A percentile compares a stretch with the other conserved stretches of the same genome.
These are phyloP conservation scores for Monosporascus sp. DNA, from an alignment of 2,329 filamentous ascomycete species.

Conservation along the genomic window DNA sequence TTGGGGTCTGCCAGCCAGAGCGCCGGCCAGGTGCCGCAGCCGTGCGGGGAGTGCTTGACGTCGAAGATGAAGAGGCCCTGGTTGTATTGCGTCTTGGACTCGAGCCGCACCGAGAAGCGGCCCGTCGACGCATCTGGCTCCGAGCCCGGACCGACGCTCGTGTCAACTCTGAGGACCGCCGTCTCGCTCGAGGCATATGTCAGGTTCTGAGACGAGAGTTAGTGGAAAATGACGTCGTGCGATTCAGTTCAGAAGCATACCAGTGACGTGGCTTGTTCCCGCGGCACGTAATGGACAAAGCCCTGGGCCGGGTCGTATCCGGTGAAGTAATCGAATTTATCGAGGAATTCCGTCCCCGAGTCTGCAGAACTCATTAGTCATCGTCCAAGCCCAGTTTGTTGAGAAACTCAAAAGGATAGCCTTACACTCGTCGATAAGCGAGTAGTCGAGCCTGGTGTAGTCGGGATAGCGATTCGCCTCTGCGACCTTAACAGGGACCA, in stretches of 20 bases:
- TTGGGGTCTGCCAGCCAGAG: constrained; percentile 58
- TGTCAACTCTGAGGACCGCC: constrained; percentile 57
- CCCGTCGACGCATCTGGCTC: constrained; percentile 49
- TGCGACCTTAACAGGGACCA: constrained; percentile 40
- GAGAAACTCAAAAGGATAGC: constrained; percentile 1
- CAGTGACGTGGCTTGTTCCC: constrained; percentile 32
- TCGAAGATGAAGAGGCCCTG: constrained; percentile 65
- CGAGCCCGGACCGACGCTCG: constrained; percentile 42
- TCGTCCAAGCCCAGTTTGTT: neutral
- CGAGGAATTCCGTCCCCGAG: constrained; percentile 45
- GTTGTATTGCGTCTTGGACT: constrained; percentile 55
- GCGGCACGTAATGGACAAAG: constrained; percentile 49
- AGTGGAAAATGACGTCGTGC: neutral
- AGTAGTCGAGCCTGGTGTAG: constrained; percentile 42
- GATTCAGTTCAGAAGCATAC: constrained; percentile 25
- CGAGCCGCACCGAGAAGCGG: constrained; percentile 57
- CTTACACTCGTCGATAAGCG: constrained; percentile 44
- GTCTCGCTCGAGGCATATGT: constrained; percentile 50
- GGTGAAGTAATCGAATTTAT: constrained; percentile 48
- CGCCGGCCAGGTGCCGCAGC: constrained; percentile 60
- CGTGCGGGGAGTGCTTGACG: constrained; percentile 56
- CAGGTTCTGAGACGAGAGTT: constrained; percentile 44
- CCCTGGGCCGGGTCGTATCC: constrained; percentile 45
- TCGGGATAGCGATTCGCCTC: constrained; percentile 38
- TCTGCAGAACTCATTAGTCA: constrained; percentile 28